A percentile compares a stretch with the other conserved stretches of the same genome.
Evolutionary conservation across 2,329 filamentous ascomycete genomes (phyloP).

Genomic region (Aspergillus thermomutatus): DNA sequence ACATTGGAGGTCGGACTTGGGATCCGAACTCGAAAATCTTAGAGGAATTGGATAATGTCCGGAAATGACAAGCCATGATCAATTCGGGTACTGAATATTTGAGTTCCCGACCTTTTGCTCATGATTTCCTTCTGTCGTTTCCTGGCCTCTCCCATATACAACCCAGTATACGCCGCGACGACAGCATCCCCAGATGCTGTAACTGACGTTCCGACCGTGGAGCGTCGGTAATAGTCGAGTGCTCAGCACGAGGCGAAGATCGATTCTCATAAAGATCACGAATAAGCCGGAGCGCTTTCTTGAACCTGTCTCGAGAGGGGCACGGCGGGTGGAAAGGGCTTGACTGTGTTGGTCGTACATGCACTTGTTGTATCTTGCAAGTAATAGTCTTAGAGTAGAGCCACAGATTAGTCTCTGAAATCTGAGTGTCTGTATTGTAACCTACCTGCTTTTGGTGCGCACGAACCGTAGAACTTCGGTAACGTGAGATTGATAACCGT

Average conservation of each 20-base stretch:
- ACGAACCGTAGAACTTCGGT: background rate
- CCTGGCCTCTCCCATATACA: background rate
- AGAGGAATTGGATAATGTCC: background rate
- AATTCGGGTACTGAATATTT: too few species aligned
- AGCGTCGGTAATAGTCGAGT: constrained; percentile 68
- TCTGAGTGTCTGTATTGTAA: background rate
- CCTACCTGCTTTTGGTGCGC: background rate
- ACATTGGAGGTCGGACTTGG: background rate
- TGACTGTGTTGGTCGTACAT: constrained; percentile 95
- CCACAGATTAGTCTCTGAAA: constrained; percentile 3
- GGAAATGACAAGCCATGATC: background rate
- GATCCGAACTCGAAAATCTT: background rate
- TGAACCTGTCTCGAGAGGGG: constrained; percentile 76
- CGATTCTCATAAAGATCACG: constrained; percentile 64
- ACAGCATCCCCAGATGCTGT: constrained; percentile 53
- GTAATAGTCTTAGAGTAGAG: constrained; percentile 1
- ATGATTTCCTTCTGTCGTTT: background rate
- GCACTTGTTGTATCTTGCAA: constrained; percentile 5
- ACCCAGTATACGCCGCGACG: constrained; percentile 46
- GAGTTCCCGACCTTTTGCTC: background rate
- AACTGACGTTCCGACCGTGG: constrained; percentile 62
- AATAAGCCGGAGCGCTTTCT: constrained; percentile 99
- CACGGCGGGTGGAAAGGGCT: constrained; percentile 83
- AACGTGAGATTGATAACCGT: background rate
- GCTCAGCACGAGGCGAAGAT: constrained; percentile 74